A percentile compares a stretch with the other conserved stretches of the same genome.
Evolutionary conservation across 2,329 filamentous ascomycete genomes (phyloP).

Genomic region (Xylaria sp.): DNA sequence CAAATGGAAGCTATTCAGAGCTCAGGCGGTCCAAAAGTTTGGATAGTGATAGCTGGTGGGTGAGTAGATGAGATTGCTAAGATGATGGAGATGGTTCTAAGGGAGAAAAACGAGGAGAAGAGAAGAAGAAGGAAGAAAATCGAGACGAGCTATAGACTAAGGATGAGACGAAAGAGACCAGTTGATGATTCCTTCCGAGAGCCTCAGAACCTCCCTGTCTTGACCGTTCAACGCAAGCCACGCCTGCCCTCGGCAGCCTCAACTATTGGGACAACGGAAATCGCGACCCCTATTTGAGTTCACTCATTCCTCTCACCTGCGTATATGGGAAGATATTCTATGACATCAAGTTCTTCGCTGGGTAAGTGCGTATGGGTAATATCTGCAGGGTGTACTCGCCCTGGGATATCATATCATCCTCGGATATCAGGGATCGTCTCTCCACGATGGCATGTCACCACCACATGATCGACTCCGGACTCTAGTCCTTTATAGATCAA

Average conservation of each 20-base stretch:
- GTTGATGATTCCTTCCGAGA: slow-evolving; percentile 5
- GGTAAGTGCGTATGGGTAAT: too few relatives aligned
- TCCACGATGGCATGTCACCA: too few relatives aligned
- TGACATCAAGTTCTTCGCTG: too few relatives aligned
- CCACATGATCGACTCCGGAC: too few relatives aligned
- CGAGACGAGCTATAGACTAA: neutral
- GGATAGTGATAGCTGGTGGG: neutral
- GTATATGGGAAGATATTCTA: neutral
- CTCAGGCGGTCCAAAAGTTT: slow-evolving; percentile 4
- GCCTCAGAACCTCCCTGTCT: neutral
- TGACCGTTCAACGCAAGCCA: neutral
- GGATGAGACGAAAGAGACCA: neutral
- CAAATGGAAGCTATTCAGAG: neutral
- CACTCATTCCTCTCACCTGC: neutral
- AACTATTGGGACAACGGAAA: neutral
- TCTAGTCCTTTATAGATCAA: too few relatives aligned
- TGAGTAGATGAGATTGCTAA: neutral
- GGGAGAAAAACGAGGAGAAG: neutral
- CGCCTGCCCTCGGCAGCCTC: neutral
- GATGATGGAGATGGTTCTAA: neutral
- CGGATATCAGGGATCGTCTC: too few relatives aligned
- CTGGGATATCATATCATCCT: too few relatives aligned
- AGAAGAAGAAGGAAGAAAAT: neutral
- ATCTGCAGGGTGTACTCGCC: too few relatives aligned
- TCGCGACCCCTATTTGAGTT: neutral